phyloP scores from a whole-genome alignment of 352 stramenopile species.

The Phytophthora rubi region DNA sequence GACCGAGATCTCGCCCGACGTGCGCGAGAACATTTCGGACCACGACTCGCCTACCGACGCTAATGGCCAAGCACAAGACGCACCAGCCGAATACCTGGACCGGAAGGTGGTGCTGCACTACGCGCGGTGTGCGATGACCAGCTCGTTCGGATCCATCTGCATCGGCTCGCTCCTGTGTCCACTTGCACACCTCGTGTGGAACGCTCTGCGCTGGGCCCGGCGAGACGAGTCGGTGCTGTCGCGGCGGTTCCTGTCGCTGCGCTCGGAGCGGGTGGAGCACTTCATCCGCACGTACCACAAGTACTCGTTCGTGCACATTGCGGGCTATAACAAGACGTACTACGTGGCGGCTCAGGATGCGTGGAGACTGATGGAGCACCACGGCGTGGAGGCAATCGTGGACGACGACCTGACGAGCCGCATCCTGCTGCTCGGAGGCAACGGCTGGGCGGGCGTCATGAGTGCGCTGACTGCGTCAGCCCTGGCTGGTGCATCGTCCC shows the following conservation, averaged over 20 bases:
- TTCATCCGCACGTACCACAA: conserved; percentile 90
- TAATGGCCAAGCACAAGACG: conserved; percentile 25
- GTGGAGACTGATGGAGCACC: conserved; percentile 79
- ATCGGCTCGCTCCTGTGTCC: conserved; percentile 84
- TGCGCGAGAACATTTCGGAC: conserved; percentile 46
- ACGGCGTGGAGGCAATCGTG: conserved; percentile 85
- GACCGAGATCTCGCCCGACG: conserved; percentile 54
- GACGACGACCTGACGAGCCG: conserved; percentile 86
- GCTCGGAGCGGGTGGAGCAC: conserved; percentile 66
- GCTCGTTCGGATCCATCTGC: conserved; percentile 85
- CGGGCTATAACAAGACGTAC: conserved; percentile 82
- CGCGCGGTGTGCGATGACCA: conserved; percentile 63
- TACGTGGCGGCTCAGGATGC: conserved; percentile 78
- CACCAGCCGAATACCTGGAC: conserved; percentile 38
- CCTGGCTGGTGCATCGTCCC: conserved; percentile 50
- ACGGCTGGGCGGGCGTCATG: conserved; percentile 86
- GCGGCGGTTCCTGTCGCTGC: conserved; percentile 61
- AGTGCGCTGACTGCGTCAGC: conserved; percentile 67
- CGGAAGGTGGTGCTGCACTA: conserved; percentile 78
- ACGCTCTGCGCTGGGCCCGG: conserved; percentile 72
- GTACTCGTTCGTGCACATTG: conserved; percentile 86
- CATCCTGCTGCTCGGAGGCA: conserved; percentile 71
- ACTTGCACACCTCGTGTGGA: conserved; percentile 81
- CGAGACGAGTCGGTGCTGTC: conserved; percentile 76
- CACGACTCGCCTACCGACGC: conserved; percentile 39